Evolutionary conservation across 257 asterid genomes (phyloP).

Genomic region (Petunia secreta): DNA sequence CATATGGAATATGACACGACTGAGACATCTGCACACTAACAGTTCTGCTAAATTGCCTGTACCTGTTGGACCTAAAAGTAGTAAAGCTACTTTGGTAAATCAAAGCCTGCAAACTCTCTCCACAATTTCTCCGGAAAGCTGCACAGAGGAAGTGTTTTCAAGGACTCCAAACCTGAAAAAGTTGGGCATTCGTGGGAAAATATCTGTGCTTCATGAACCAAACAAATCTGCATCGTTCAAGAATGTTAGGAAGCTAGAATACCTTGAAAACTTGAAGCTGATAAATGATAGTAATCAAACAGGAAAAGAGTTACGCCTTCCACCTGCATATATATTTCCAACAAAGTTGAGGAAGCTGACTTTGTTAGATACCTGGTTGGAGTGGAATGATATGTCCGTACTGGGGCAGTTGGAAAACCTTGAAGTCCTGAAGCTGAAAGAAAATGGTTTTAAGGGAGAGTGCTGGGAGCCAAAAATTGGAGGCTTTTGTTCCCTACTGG

Average conservation of each 20-base stretch:
- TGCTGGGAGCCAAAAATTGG: slow-evolving; percentile 31
- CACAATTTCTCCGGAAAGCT: slow-evolving; percentile 49
- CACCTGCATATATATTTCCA: slow-evolving; percentile 28
- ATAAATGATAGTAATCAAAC: slow-evolving; percentile 33
- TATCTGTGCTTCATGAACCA: slow-evolving; percentile 38
- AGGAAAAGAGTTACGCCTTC: slow-evolving; percentile 10
- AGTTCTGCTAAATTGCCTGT: slow-evolving; percentile 41
- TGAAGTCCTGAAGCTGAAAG: slow-evolving; percentile 38
- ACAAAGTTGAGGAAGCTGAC: slow-evolving; percentile 29
- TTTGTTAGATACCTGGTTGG: slow-evolving; percentile 27
- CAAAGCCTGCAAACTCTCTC: slow-evolving; percentile 49
- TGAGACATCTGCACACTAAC: slow-evolving; percentile 54
- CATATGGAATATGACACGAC: slow-evolving; percentile 53
- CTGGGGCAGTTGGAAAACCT: slow-evolving; percentile 29
- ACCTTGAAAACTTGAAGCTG: slow-evolving; percentile 56
- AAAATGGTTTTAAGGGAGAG: slow-evolving; percentile 33
- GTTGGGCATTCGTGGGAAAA: slow-evolving; percentile 54
- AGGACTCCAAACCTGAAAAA: slow-evolving; percentile 48
- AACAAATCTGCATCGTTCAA: slow-evolving; percentile 27
- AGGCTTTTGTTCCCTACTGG: slow-evolving; percentile 31
- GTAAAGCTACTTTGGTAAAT: slow-evolving; percentile 27
- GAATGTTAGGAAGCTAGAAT: slow-evolving; percentile 36
- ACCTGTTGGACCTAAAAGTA: not conserved
- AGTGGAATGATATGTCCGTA: slow-evolving; percentile 35
- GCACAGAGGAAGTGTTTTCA: slow-evolving; percentile 44